Evolutionary conservation across 2,329 filamentous ascomycete genomes (phyloP).

Genomic region (Xylariaceae sp.): DNA sequence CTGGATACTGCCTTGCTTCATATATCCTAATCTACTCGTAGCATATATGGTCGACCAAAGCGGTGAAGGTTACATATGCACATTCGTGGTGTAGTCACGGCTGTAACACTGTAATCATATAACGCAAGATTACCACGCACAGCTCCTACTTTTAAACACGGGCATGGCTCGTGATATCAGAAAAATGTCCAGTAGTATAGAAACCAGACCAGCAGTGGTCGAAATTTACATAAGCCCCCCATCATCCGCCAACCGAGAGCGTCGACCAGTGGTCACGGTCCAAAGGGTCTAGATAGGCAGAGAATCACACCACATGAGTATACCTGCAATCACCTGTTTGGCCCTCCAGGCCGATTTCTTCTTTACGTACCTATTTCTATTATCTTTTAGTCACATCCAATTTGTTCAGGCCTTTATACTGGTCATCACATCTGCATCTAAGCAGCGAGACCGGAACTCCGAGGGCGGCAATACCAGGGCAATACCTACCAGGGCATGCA

Average conservation of each 20-base stretch:
- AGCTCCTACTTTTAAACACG: neutral
- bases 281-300: neutral
- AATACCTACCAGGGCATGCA: too few relatives aligned
- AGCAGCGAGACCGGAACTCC: neutral
- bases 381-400: neutral
- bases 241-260: neutral
- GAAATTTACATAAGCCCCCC: neutral
- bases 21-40: too few relatives aligned
- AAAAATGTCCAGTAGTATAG: neutral
- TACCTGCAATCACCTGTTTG: neutral
- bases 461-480: neutral
- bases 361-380: neutral
- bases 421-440: neutral
- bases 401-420: neutral
- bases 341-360: neutral
- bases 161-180: neutral
- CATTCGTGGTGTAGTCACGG: neutral
- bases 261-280: neutral
- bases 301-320: neutral
- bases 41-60: too few relatives aligned
- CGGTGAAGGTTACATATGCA: neutral
- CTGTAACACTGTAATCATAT: neutral
- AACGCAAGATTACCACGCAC: neutral
- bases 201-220: neutral
- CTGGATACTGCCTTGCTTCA: too few relatives aligned